Evolutionary conservation across 2,329 filamentous ascomycete genomes (phyloP), one percentile per base, ranked within the genome.

Genomic region (Aspergillus ibericus): DNA sequence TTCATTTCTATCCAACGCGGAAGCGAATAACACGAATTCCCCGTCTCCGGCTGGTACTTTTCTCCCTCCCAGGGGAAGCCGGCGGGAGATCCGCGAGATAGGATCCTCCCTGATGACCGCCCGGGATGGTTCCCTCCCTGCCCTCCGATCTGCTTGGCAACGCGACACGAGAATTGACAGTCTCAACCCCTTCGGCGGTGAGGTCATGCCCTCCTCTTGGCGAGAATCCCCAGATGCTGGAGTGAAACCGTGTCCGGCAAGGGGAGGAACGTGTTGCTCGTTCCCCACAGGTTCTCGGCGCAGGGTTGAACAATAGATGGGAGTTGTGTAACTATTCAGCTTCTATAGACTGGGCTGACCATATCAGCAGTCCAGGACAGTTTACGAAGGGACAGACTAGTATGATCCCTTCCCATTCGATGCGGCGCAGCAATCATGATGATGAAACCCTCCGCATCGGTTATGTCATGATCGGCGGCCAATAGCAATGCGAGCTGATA

Each of bases 381-480:
- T n/a, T n/a, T n/a, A n/a, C n/a, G n/a, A n/a, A n/a, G n/a, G n/a
- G n/a, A n/a, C n/a, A n/a, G n/a, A n/a, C n/a, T n/a, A n/a, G n/a
- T n/a, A n/a, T n/a, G n/a, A 16, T 40, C 38, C 13, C 18, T 42
- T 42, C 22, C 36, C 36, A 40, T 40, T 40, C n/a, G 36, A 48
- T 48, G 25, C 27, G 22, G n/a, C 8, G 34, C 34, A 35, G 15
- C 22, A 51, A 42, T 53, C 51, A 53, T 53, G 27, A 53, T 53
- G 51, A 53, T 53, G 51, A 53, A 53, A 53, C 25, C 16, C 22
- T 12, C 34, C 49, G 20, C 18, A 9, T n/a, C 18, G 34, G 49
- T 51, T 51, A 53, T 40, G 51, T 53, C 51, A 53, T 53, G 51
- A 53, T 53, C 51, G 22, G 36, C 51, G 34, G 36, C 51, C 36